Evolutionary conservation across 768 basidiomycete species (phyloP).

Genomic region (Podaxis pistillaris): DNA sequence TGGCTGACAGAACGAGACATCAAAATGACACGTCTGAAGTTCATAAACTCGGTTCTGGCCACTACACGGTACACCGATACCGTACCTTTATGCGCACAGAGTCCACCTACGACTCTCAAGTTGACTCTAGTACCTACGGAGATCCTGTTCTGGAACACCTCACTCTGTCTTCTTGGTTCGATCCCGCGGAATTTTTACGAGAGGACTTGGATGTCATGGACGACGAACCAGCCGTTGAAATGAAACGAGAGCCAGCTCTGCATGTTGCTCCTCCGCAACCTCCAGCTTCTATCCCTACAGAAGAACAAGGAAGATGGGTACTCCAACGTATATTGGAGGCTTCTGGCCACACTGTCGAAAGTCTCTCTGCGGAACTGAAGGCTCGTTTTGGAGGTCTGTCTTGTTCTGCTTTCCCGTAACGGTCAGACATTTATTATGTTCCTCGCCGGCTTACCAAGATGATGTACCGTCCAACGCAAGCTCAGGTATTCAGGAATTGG

Average conservation of each 20-base stretch:
- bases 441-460: slow-evolving; percentile 7
- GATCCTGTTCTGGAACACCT: background rate
- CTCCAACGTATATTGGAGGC: slow-evolving; percentile 3
- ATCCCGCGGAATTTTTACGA: slow-evolving; percentile 19
- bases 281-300: background rate
- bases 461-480: background rate
- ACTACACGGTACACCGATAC: background rate
- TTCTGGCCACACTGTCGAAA: slow-evolving; percentile 13
- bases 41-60: background rate
- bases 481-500: background rate
- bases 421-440: background rate
- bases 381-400: slow-evolving; percentile 11
- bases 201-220: slow-evolving; percentile 16
- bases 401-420: background rate
- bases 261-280: background rate
- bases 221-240: slow-evolving; percentile 2
- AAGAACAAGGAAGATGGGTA: slow-evolving; percentile 2
- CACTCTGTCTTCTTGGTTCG: slow-evolving; percentile 20
- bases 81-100: background rate
- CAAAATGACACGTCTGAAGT: background rate
- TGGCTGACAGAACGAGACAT: background rate
- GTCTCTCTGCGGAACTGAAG: slow-evolving; percentile 15
- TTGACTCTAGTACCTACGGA: background rate
- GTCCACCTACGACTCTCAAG: slow-evolving; percentile 4
- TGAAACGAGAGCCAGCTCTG: background rate